phyloP scores from a whole-genome alignment of 768 basidiomycete genomes.

The Collybia sordida region DNA sequence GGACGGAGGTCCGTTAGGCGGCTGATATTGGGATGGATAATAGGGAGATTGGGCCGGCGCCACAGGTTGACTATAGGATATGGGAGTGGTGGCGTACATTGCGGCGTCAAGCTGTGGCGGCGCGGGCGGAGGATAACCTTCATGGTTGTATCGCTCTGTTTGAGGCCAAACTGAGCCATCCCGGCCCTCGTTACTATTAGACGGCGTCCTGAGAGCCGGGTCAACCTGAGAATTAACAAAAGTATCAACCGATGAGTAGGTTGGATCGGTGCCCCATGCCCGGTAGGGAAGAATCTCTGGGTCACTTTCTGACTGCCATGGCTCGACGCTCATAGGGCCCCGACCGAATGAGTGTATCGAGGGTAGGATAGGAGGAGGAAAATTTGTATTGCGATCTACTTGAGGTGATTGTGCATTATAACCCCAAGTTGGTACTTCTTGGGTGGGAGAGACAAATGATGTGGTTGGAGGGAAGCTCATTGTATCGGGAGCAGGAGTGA shows the following conservation, averaged over 20 bases:
- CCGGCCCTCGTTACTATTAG: constrained; percentile 29
- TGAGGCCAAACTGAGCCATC: constrained; percentile 32
- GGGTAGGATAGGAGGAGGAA: constrained; percentile 50
- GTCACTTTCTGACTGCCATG: constrained; percentile 29
- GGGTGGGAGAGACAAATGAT: constrained; percentile 41
- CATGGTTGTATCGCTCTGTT: constrained; percentile 21
- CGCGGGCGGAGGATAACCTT: constrained; percentile 27
- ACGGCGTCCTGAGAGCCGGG: constrained; percentile 37
- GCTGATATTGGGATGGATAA: constrained; percentile 18
- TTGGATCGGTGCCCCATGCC: constrained; percentile 43
- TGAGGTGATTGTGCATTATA: constrained; percentile 42
- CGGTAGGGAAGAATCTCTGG: constrained; percentile 44
- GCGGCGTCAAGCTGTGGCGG: constrained; percentile 26
- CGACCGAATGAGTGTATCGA: constrained; percentile 55
- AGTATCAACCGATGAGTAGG: constrained; percentile 32
- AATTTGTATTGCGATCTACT: constrained; percentile 46
- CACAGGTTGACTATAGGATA: constrained; percentile 23
- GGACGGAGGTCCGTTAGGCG: constrained; percentile 6
- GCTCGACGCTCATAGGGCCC: constrained; percentile 25
- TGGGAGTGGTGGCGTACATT: constrained; percentile 19
- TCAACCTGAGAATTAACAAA: constrained; percentile 33
- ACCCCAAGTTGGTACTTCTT: constrained; percentile 53
- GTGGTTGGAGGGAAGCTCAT: constrained; percentile 39
- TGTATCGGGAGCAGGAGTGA: constrained; percentile 40
- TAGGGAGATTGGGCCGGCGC: constrained; percentile 23